phyloP scores from a whole-genome alignment of 2,329 filamentous ascomycete species.

The Paramyrothecium sp. region DNA sequence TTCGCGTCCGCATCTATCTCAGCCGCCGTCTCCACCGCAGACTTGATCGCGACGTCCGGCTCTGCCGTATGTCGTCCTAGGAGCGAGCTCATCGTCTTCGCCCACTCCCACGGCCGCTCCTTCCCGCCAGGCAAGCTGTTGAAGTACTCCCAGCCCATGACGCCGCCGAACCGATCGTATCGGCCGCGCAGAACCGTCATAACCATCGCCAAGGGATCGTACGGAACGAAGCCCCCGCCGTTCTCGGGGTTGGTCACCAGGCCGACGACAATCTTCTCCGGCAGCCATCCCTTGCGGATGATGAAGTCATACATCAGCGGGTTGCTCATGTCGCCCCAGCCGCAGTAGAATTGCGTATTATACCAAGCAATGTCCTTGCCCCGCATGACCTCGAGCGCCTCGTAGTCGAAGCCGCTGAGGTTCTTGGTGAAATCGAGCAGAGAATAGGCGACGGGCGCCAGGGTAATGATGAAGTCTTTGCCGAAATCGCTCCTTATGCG shows the following conservation, averaged over 20 bases:
- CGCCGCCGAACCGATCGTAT: conserved; percentile 74
- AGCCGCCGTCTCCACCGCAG: conserved; percentile 7
- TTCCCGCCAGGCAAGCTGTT: conserved; percentile 69
- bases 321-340: conserved; percentile 64
- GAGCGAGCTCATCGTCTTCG: conserved; percentile 58
- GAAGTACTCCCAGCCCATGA: conserved; percentile 97
- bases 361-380: conserved; percentile 76
- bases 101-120: conserved; percentile 75
- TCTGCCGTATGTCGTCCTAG: conserved; percentile 28
- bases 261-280: conserved; percentile 74
- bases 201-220: conserved; percentile 44
- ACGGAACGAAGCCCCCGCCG: conserved; percentile 54
- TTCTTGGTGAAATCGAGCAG: conserved; percentile 54
- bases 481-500: conserved; percentile 69
- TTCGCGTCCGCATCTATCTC: conserved; percentile 20
- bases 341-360: conserved; percentile 91
- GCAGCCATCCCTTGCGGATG: conserved; percentile 64
- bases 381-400: conserved; percentile 66
- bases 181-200: conserved; percentile 38
- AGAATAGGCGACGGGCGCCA: conserved; percentile 80
- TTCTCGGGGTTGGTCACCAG: conserved; percentile 77
- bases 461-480: conserved; percentile 68
- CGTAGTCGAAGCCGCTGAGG: conserved; percentile 81
- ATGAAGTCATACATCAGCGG: conserved; percentile 50
- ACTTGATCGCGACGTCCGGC: neutral